Percentiles rank a stretch among this genome's conserved stretches.
phyloP scores from a whole-genome alignment of 495 filamentous ascomycete genomes.

The Penicillium mononematosum region DNA sequence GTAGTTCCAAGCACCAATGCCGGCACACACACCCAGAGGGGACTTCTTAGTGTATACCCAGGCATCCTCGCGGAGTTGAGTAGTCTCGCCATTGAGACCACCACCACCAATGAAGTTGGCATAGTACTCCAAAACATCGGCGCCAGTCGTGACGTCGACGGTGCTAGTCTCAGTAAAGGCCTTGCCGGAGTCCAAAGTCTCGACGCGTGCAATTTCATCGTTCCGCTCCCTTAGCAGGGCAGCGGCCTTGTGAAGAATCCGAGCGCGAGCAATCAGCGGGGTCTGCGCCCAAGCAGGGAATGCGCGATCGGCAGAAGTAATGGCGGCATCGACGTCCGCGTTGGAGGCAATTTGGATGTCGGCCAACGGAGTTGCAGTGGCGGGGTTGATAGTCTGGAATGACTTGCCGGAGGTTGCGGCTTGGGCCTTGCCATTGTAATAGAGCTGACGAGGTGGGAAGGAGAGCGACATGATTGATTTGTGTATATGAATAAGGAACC shows the following conservation, averaged over 20 bases:
- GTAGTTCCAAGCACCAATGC: slow-evolving; percentile 84
- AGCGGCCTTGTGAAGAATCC: slow-evolving; percentile 70
- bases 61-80: slow-evolving; percentile 64
- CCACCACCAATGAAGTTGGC: slow-evolving; percentile 69
- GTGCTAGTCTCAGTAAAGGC: slow-evolving; percentile 72
- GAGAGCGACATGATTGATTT: slow-evolving; percentile 36
- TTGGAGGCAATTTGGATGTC: slow-evolving; percentile 61
- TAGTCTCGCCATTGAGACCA: slow-evolving; percentile 67
- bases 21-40: slow-evolving; percentile 71
- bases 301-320: slow-evolving; percentile 58
- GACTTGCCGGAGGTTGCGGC: slow-evolving; percentile 56
- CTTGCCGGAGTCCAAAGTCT: slow-evolving; percentile 74
- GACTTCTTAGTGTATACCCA: slow-evolving; percentile 76
- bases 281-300: slow-evolving; percentile 68
- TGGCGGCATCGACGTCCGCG: slow-evolving; percentile 63
- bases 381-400: slow-evolving; percentile 68
- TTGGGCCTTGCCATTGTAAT: slow-evolving; percentile 64
- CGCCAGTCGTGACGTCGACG: slow-evolving; percentile 71
- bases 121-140: slow-evolving; percentile 76
- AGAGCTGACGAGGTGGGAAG: slow-evolving; percentile 57
- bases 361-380: slow-evolving; percentile 61
- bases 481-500: not conserved
- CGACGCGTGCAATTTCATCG: slow-evolving; percentile 65
- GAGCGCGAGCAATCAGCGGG: slow-evolving; percentile 61
- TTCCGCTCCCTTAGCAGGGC: slow-evolving; percentile 63